Evolutionary conservation across 768 basidiomycete species (phyloP), one percentile per base, ranked within the genome.

Genomic region (Paxillus rubicundulus): DNA sequence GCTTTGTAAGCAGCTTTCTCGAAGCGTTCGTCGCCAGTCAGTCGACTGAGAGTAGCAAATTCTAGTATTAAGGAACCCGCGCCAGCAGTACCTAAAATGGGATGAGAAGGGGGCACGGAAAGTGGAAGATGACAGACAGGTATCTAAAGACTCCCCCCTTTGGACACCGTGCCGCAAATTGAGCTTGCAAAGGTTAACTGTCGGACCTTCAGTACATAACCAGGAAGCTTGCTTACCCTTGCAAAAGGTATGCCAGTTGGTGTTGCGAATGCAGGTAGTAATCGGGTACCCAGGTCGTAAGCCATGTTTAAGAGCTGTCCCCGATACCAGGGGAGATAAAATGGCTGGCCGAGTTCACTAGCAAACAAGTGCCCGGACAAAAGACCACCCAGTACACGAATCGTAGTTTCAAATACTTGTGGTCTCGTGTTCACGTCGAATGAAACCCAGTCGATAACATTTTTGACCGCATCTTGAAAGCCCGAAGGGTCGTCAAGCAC

Each of bases 371-470:
- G 93, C 21, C 83, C 93, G 7, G 90, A 92, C 13, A 94, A 68
- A 34, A 99, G 79, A 4, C 93, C 92, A 3, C 97, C 97, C 9
- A 99, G 74, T 6, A 94, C 92, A 24, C 95, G 84, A 50, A 98
- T 98, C 1, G 92, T 98, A 9, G 90, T 91, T 74, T 99, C 96
- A 63, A 99, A 99, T 4, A 98, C 88, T 77, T 99, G 96, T n/a
- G 97, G 93, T 69, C 85, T 92, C 38, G 92, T 92, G 70, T 98
- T 86, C 52, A 93, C 87, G 65, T 98, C 90, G 68, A 97, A 98
- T 1, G 86, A 86, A 36, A 97, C 89, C 78, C 82, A 84, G 48
- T 83, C 70, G 46, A 96, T 87, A 49, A 93, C 82, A 56, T 89
- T 82, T 53, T 81, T 82, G 47, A 98, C 86, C 3, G 92, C 94